phyloP scores from a whole-genome alignment of 768 basidiomycete genomes.

The Kwoniella mangroviensis region DNA sequence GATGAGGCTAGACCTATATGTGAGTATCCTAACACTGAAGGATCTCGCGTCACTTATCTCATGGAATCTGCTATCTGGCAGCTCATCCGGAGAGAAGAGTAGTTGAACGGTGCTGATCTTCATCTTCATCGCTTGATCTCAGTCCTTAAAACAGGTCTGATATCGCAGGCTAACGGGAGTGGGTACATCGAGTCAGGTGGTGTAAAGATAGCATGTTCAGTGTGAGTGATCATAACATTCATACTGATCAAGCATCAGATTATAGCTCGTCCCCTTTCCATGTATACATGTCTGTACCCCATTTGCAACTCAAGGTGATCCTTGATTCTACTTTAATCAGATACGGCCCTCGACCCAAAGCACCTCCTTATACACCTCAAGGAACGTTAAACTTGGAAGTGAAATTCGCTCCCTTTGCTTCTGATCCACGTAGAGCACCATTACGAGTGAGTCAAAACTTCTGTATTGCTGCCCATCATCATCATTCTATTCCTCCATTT shows the following conservation, averaged over 20 bases:
- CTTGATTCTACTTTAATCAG: slow-evolving; percentile 36
- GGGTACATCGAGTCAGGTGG: slow-evolving; percentile 92
- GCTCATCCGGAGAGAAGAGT: no score
- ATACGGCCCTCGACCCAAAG: slow-evolving; percentile 68
- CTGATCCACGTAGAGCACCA: slow-evolving; percentile 74
- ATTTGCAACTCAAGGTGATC: not conserved
- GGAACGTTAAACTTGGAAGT: slow-evolving; percentile 93
- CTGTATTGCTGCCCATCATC: not conserved
- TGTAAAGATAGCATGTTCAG: slow-evolving; percentile 93
- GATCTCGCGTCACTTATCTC: not conserved
- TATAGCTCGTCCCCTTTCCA: not conserved
- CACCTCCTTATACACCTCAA: slow-evolving; percentile 64
- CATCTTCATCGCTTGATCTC: not conserved
- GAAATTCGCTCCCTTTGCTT: slow-evolving; percentile 95
- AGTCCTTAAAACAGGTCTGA: slow-evolving; percentile 90
- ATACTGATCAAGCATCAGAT: no score
- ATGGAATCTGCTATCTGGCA: no score
- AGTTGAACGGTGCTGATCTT: not conserved
- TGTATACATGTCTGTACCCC: not conserved
- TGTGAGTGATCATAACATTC: slow-evolving; percentile 65
- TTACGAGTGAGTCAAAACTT: slow-evolving; percentile 69
- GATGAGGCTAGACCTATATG: slow-evolving; percentile 84
- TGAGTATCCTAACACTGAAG: slow-evolving; percentile 58
- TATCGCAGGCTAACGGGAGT: slow-evolving; percentile 92
- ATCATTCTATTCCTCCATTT: slow-evolving; percentile 1